phyloP scores from a whole-genome alignment of 129 eudicot species.

The Artemisia annua region DNA sequence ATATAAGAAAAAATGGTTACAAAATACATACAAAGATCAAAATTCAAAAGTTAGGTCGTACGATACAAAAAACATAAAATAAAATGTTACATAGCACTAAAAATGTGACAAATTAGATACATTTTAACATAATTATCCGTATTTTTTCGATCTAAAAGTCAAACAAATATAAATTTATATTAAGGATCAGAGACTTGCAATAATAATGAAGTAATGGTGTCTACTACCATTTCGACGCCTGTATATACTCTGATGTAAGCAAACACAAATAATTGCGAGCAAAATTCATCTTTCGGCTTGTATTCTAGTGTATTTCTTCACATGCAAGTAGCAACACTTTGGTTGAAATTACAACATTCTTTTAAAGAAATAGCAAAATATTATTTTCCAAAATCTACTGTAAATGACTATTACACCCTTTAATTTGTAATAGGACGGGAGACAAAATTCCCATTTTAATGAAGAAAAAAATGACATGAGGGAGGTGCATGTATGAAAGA shows the following conservation, averaged over 20 bases:
- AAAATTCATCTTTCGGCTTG: not conserved
- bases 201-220: not conserved
- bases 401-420: slow-evolving; percentile 11
- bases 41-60: too few species aligned
- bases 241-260: not conserved
- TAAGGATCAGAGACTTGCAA: too few species aligned
- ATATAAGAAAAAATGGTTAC: too few species aligned
- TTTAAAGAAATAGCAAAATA: not conserved
- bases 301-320: slow-evolving; percentile 10
- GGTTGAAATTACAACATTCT: not conserved
- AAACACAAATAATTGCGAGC: not conserved
- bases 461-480: slow-evolving; percentile 32
- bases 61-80: too few species aligned
- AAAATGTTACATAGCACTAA: too few species aligned
- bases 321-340: slow-evolving; percentile 8
- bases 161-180: too few species aligned
- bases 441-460: slow-evolving; percentile 36
- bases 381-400: not conserved
- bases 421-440: not conserved
- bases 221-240: not conserved
- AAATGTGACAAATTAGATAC: too few species aligned
- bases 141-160: too few species aligned
- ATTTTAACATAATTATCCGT: too few species aligned
- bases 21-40: too few species aligned
- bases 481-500: slow-evolving; percentile 20